These are phyloP conservation scores for Vanilla planifolia DNA, from an alignment of 106 monocot genomes.

Conservation along the genomic window DNA sequence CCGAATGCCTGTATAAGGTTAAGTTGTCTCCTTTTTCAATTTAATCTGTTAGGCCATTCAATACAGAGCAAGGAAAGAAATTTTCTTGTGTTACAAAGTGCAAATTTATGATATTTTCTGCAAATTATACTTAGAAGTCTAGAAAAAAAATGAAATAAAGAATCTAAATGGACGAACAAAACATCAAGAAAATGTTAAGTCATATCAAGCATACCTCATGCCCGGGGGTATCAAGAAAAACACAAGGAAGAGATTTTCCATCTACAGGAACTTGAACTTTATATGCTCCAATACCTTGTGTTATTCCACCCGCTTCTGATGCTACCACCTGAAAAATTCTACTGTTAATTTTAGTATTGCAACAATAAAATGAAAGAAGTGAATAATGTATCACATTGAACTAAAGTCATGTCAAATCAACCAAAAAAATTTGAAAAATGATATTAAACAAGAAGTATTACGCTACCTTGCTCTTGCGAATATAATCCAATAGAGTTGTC, in stretches of 20 bases:
- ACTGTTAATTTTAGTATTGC: not conserved
- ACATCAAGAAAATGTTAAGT: not conserved
- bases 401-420: too few species aligned
- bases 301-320: constrained; percentile 97
- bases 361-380: too few species aligned
- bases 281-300: constrained; percentile 98
- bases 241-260: constrained; percentile 59
- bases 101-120: too few species aligned
- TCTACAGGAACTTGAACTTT: constrained; percentile 72
- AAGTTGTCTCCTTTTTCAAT: not conserved
- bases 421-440: not conserved
- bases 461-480: constrained; percentile 94
- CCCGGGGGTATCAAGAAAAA: constrained; percentile 97
- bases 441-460: not conserved
- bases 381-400: too few species aligned
- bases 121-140: too few species aligned
- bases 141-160: too few species aligned
- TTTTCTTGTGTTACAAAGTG: not conserved
- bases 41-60: not conserved
- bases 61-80: not conserved
- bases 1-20: constrained; percentile 71
- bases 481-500: constrained; percentile 95
- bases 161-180: not conserved
- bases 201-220: constrained; percentile 79
- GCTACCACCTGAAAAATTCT: constrained; percentile 66